Conservation (phyloP, 176 grass and related monocot species). For the Panicum miliaceum region DNA sequence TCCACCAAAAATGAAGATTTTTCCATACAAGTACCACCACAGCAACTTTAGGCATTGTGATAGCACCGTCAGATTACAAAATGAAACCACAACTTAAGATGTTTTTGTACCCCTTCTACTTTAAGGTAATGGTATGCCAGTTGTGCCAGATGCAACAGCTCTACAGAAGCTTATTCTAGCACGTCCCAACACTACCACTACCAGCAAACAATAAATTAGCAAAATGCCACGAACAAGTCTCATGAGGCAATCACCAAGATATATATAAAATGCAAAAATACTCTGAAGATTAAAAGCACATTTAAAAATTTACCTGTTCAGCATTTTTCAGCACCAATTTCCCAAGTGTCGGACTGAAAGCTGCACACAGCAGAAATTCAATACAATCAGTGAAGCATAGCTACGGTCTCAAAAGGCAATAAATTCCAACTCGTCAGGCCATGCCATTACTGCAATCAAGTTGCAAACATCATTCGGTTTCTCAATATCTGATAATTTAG, state of each 20-base stretch:
- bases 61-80: conserved; percentile 1
- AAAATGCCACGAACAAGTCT: background rate
- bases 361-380: conserved; percentile 53
- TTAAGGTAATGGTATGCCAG: background rate
- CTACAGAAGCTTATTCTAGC: background rate
- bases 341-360: conserved; percentile 65
- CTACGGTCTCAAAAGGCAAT: background rate
- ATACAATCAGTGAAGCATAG: background rate
- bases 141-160: background rate
- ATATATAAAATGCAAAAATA: conserved; percentile 6
- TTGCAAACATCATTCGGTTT: background rate
- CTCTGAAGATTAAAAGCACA: background rate
- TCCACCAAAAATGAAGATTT: background rate
- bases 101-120: background rate
- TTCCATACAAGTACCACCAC: background rate
- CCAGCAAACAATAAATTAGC: background rate
- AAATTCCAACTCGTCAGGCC: background rate
- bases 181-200: background rate
- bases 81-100: background rate
- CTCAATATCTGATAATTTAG: background rate
- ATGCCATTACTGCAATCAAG: background rate
- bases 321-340: conserved; percentile 90
- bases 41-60: background rate
- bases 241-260: background rate
- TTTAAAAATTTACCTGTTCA: conserved; percentile 59